Conservation (phyloP, 805 yeast genomes). For the Novakomyces olei region DNA sequence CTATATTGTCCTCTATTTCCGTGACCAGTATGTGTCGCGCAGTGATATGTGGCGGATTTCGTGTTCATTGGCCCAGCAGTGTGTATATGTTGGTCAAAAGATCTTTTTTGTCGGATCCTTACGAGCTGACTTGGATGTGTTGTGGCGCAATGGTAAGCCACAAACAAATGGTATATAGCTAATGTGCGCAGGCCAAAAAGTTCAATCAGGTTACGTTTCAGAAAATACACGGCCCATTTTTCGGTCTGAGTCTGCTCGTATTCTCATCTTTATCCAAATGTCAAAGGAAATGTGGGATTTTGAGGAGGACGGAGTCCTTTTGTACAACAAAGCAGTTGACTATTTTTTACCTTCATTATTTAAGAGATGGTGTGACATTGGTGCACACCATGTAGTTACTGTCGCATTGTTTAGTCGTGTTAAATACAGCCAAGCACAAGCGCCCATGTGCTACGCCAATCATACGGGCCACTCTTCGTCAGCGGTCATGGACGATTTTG, state of each 20-base stretch:
- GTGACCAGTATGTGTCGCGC: conserved; percentile 46
- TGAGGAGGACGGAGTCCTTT: conserved; percentile 85
- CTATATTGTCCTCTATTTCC: conserved; percentile 44
- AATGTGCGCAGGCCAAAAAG: too few species aligned
- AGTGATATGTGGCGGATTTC: conserved; percentile 54
- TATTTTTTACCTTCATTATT: conserved; percentile 80
- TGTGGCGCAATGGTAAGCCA: conserved; percentile 50
- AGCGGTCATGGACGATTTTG: too few species aligned
- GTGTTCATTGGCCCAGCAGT: conserved; percentile 24
- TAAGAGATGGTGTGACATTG: conserved; percentile 64
- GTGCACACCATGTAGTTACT: conserved; percentile 77
- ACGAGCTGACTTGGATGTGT: conserved; percentile 38
- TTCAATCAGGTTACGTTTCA: conserved; percentile 57
- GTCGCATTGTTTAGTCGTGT: conserved; percentile 73
- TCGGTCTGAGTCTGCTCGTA: conserved; percentile 74
- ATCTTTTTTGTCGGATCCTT: conserved; percentile 35
- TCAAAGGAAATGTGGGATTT: conserved; percentile 96
- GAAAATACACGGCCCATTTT: conserved; percentile 54
- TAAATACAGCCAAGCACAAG: conserved; percentile 22
- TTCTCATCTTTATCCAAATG: conserved; percentile 66
- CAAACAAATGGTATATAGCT: too few species aligned
- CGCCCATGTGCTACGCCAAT: too few species aligned
- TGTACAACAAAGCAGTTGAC: conserved; percentile 79
- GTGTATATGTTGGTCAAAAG: conserved; percentile 38
- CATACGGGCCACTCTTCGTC: too few species aligned